These are phyloP conservation scores for Chlamydomonas sphaeroides DNA, from an alignment of 139 green algal genomes.

Conservation along the genomic window DNA sequence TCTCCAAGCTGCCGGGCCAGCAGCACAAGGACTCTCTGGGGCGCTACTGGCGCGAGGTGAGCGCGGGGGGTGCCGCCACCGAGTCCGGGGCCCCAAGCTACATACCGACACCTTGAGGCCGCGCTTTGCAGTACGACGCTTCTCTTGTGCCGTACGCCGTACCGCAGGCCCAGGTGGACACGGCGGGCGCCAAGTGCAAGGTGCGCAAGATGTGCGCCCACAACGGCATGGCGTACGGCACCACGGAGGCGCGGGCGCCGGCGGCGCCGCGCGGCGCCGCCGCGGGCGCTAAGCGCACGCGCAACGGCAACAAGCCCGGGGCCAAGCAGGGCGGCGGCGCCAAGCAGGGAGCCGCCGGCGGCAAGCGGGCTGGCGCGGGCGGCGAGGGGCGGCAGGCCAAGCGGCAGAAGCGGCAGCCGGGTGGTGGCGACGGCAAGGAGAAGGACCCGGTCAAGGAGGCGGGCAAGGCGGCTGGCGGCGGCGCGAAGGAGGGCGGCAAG, in stretches of 20 bases:
- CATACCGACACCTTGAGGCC: too few relatives aligned
- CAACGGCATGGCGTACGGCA: slow-evolving; percentile 37
- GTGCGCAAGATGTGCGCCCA: slow-evolving; percentile 54
- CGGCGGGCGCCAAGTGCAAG: not conserved
- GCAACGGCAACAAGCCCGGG: not conserved
- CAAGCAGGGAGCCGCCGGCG: not conserved
- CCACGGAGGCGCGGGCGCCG: not conserved
- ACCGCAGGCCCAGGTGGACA: too few relatives aligned
- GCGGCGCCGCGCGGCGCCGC: not conserved
- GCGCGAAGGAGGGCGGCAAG: not conserved
- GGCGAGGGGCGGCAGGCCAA: not conserved
- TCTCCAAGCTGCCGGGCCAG: slow-evolving; percentile 35
- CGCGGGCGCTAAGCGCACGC: too few relatives aligned
- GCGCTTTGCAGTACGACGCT: too few relatives aligned
- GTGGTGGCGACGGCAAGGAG: not conserved
- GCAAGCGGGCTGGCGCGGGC: not conserved
- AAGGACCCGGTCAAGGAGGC: slow-evolving; percentile 19
- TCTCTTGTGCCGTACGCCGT: too few relatives aligned
- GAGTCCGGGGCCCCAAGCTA: not conserved
- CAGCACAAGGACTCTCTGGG: not conserved
- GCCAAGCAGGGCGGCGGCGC: not conserved
- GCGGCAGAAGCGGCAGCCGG: not conserved
- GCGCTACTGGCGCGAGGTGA: not conserved
- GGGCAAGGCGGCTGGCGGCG: not conserved
- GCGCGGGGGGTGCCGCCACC: not conserved